These are phyloP conservation scores for Phytomonas francai DNA, from an alignment of 208 protist species.

Conservation along the genomic window DNA sequence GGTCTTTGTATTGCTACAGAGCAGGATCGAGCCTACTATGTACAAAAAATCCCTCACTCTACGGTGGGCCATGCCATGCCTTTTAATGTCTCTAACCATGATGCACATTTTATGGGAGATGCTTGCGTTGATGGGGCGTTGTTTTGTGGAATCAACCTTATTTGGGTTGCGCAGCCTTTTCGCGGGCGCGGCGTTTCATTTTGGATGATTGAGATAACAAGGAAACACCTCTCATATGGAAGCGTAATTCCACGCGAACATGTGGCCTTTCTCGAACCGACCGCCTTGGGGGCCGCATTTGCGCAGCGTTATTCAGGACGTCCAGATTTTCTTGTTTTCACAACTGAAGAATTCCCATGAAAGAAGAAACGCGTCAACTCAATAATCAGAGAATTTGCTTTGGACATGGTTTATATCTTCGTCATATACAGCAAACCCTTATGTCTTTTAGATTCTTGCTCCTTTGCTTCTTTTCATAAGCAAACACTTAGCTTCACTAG, in stretches of 20 bases:
- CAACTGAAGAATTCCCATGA: no score
- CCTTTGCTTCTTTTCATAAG: background rate
- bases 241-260: constrained; percentile 23
- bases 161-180: constrained; percentile 35
- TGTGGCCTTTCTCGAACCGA: constrained; percentile 68
- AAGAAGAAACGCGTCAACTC: no score
- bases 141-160: constrained; percentile 48
- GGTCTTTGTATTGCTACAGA: no score
- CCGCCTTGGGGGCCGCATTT: constrained; percentile 27
- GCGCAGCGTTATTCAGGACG: constrained; percentile 24
- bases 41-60: background rate
- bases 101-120: constrained; percentile 15
- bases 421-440: no score
- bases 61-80: no score
- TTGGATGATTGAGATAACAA: constrained; percentile 26
- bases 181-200: constrained; percentile 27
- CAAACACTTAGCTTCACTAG: background rate
- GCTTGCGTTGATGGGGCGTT: constrained; percentile 23
- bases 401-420: no score
- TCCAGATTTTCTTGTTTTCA: no score
- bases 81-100: no score
- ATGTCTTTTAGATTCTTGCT: no score
- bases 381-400: no score
- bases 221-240: constrained; percentile 41
- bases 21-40: background rate